Evolutionary conservation across 169 alveolate species (phyloP).

Genomic region (Cardiosporidium cionae): DNA sequence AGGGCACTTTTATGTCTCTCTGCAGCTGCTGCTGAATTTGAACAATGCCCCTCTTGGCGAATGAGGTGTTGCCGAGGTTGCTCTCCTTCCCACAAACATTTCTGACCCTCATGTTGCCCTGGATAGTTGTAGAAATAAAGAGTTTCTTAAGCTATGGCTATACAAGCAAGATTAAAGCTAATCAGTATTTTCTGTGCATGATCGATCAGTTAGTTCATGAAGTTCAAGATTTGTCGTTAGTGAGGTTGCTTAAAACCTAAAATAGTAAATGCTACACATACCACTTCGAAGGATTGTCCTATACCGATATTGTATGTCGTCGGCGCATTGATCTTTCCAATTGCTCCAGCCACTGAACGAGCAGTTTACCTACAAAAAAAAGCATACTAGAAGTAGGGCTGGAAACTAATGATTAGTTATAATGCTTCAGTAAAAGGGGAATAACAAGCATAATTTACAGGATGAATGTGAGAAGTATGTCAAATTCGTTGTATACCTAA

Average conservation of each 20-base stretch:
- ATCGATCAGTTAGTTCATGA: background rate
- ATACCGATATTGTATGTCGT: background rate
- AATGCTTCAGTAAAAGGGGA: no score
- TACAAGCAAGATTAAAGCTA: background rate
- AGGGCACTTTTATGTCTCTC: no score
- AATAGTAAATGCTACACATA: no score
- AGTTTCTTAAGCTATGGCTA: background rate
- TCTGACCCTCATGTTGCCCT: constrained; percentile 12
- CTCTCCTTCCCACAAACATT: constrained; percentile 3
- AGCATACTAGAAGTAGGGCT: background rate
- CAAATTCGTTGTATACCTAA: no score
- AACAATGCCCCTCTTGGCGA: background rate
- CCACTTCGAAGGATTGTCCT: background rate
- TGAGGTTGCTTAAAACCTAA: no score
- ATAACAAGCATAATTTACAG: no score
- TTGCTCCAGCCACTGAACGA: background rate
- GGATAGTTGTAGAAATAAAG: background rate
- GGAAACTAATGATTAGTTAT: background rate
- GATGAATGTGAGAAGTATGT: no score
- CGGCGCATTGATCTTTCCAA: background rate
- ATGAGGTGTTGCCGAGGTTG: background rate
- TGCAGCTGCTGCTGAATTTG: no score
- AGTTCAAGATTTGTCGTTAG: background rate
- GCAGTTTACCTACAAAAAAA: background rate
- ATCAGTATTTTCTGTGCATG: background rate